Evolutionary conservation across 352 stramenopile genomes (phyloP).

Genomic region (Globisporangium solare): DNA sequence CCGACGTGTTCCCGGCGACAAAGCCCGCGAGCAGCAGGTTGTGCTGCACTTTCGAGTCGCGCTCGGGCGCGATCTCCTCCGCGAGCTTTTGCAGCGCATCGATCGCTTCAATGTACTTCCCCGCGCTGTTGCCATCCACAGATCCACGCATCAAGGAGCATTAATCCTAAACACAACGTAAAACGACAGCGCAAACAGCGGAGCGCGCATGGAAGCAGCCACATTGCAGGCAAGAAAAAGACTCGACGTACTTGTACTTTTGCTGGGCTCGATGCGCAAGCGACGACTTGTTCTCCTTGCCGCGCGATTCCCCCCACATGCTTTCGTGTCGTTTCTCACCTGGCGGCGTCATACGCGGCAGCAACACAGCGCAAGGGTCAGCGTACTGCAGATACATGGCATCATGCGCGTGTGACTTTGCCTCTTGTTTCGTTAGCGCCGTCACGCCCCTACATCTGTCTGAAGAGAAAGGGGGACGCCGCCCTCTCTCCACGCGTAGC

Average conservation of each 20-base stretch:
- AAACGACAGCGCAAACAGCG: too few species aligned
- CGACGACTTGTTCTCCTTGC: slow-evolving; percentile 85
- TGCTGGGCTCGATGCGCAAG: slow-evolving; percentile 81
- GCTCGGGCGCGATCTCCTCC: slow-evolving; percentile 68
- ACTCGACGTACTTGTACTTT: slow-evolving; percentile 80
- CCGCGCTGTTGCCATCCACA: slow-evolving; percentile 35
- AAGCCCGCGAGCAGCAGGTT: slow-evolving; percentile 77
- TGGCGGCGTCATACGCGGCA: neutral
- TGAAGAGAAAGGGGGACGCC: too few species aligned
- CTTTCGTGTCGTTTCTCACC: neutral
- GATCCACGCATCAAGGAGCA: slow-evolving; percentile 5
- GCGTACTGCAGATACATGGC: too few species aligned
- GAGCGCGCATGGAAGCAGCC: neutral
- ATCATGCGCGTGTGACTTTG: too few species aligned
- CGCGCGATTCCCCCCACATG: slow-evolving; percentile 62
- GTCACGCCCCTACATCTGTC: too few species aligned
- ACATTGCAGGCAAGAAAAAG: neutral
- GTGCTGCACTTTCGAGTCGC: slow-evolving; percentile 83
- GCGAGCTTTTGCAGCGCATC: slow-evolving; percentile 80
- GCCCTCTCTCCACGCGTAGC: neutral
- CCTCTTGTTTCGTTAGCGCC: too few species aligned
- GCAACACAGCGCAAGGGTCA: neutral
- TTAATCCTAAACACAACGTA: neutral
- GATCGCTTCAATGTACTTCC: slow-evolving; percentile 84
- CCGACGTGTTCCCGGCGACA: slow-evolving; percentile 46